Evolutionary conservation across 768 basidiomycete species (phyloP), one percentile per base, ranked within the genome.

Genomic region (Suillus variegatus): DNA sequence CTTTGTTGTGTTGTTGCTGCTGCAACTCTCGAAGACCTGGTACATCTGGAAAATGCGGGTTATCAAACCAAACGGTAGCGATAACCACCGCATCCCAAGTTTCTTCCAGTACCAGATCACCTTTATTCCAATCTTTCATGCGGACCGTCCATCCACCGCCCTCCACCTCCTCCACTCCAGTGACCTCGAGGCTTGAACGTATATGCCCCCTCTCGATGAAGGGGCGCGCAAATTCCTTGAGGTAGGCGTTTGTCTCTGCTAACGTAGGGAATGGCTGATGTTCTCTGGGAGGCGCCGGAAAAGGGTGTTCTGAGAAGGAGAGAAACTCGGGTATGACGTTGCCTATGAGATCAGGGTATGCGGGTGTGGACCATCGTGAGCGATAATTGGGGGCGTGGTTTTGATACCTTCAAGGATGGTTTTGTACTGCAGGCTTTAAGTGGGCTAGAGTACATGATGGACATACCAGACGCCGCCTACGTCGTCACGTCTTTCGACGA

Each of bases 401-500:
- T 35, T 55, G 54, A 35, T 55, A 55, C 54, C 54, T 55, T 55
- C 25, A 28, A 52, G 10, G 6, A 43, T n/a, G 8, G 20, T 44
- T 20, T 9, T 60, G 22, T 28, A 28, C 25, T 52, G 4, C 8
- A 52, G 51, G 16, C 16, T 28, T 52, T 6, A 52, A 14, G 25
- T 20, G 32, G 14, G 38, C 20, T 49, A 9, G 16, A 4, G 20
- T 25, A 22, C 5, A 16, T 35, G 54, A 13, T 35, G 13, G 12
- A 68, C 76, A 62, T 43, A 85, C 85, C 85, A 85, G 3, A 84
- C 79, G 38, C 85, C 84, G 3, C 85, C 84, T n/a, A 85, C 75
- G 61, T 84, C 79, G 49, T 77, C 71, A 32, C 72, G 72, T 44
- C 85, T 73, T 72, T 86, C 85, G 6, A 81, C 82, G 0, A 84